phyloP scores from a whole-genome alignment of 2,329 filamentous ascomycete genomes.

The Xylariales sp. region DNA sequence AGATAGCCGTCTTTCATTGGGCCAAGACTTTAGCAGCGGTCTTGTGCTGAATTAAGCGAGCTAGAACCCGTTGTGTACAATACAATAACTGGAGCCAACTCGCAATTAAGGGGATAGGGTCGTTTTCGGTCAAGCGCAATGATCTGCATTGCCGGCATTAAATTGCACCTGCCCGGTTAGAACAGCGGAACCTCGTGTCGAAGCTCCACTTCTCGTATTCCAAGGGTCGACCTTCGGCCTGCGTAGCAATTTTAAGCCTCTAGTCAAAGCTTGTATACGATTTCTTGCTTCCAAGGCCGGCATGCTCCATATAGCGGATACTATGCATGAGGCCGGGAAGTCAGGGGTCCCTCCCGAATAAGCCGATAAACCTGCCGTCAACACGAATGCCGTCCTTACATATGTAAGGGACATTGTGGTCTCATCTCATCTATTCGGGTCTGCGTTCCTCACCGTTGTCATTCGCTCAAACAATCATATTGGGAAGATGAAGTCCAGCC shows the following conservation, averaged over 20 bases:
- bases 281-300: not conserved
- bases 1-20: too few relatives aligned
- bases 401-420: too few relatives aligned
- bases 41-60: too few relatives aligned
- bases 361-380: not conserved
- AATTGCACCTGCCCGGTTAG: conserved; percentile 3
- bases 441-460: too few relatives aligned
- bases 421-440: too few relatives aligned
- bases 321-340: not conserved
- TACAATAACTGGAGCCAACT: not conserved
- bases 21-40: too few relatives aligned
- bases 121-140: not conserved
- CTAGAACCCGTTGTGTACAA: not conserved
- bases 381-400: too few relatives aligned
- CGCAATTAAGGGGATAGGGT: not conserved
- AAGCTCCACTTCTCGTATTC: not conserved
- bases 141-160: not conserved
- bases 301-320: not conserved
- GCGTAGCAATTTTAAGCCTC: not conserved
- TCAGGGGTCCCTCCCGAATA: not conserved
- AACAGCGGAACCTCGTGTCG: conserved; percentile 5
- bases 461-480: not conserved
- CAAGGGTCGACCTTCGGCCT: not conserved
- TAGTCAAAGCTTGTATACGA: not conserved
- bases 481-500: not conserved